Base-by-base conservation (phyloP, 1,139 yeast genomes). In the Hemisphaericaspora xylofermentans region DNA sequence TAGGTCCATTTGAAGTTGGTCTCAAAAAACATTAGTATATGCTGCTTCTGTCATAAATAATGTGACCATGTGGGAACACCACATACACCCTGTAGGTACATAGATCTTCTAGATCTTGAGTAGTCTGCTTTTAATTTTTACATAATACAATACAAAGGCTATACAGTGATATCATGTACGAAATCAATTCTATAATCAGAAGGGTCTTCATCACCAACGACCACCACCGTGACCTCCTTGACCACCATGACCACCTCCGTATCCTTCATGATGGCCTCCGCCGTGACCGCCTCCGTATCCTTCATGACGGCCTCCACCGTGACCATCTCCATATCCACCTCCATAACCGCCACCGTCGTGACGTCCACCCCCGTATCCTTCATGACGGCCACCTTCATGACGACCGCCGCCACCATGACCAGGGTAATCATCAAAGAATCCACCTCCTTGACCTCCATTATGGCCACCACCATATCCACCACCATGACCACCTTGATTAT, bases 381-480 rank as follows among this genome's bases (percentile, higher is more conserved):
- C 35, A 15, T 30, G 22, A 3, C 16, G 25, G 12, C 38, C 34
- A 6, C 34, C 35, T 12, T 30, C 25, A 7, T 26, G 25, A 10
- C 38, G 25, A 6, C 25, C 38, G 8, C 29, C 12, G 26, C 38
- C 39, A 9, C 35, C 39, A 7, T 24, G 33, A 13, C 16, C 24
- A 3, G 33, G 33, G 16, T 31, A 31, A 8, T 35, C 44, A 9
- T 32, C 39, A 15, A 19, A 26, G 16, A 21, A 24, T 12, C 33
- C 38, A 9, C 39, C 43, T n/a, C 39, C 42, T 15, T 22, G n/a
- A 29, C 28, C 34, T 2, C 41, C 42, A 12, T 18, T 25, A 25
- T 22, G 18, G 12, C 35, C 35, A 17, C 31, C 42, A 10, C 34
- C 36, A 9, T 18, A 10, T 10, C 35, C 25, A 37, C 30, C 30